Evolutionary conservation across 768 basidiomycete species (phyloP), one percentile per base, ranked within the genome.

Genomic region (Xerocomellus intermedius): DNA sequence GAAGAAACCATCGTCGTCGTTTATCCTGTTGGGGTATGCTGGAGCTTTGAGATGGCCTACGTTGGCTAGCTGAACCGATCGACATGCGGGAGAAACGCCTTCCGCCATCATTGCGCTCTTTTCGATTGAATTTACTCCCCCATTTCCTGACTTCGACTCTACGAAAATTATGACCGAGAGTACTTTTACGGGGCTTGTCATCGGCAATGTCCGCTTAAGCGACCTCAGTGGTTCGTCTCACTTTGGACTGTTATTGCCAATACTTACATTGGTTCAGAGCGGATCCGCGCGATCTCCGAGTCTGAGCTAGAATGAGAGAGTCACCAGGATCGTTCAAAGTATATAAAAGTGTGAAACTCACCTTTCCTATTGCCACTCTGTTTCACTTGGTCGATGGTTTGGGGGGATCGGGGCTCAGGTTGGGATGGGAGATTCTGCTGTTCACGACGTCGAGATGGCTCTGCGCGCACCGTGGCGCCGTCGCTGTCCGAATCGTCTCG

Each of bases 41-140:
- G 28, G 57, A 24, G 4, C 7, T 33, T 10, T 52, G 48, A 16
- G 57, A 45, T 24, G 30, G 4, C 19, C 46, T 32, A 24, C 36
- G 55, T 52, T 43, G 56, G 22, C 41, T 8, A 10, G 61, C 42
- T 13, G 56, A 50, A 26, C 60, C 59, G 5, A 59, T 59, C 17
- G 65, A 59, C 60, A 65, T 66, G 48, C 67, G 64, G 12, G 54
- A 55, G 17, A 57, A 55, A 38, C 45, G 55, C 46, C 42, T 54
- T 38, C 48, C 48, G 21, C 22, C 12, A 22, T 42, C 49, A 8
- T 28, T 32, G 33, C n/a, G 44, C 22, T 26, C 46, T 39, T 54
- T 69, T 35, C n/a, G 50, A 38, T 48, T 17, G 17, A 8, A 28
- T 19, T 55, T 57, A 7, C 21, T n/a, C 2, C 32, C 19, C 66